Conservation (phyloP, 1,284 basidiomycete genomes). For the Cryptococcus sp. region DNA sequence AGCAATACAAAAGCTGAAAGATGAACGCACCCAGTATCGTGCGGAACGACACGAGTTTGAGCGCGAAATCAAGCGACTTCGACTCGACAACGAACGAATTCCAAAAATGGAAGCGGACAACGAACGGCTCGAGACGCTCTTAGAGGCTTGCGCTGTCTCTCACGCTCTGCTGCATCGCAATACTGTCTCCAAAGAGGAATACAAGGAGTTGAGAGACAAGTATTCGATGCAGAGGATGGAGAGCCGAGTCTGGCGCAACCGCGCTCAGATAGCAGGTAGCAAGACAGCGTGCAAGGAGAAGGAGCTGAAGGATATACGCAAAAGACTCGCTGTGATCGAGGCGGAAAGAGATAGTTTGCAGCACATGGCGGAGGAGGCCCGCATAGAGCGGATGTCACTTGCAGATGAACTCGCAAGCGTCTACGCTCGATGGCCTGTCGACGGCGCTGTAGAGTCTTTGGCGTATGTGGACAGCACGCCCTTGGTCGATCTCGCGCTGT, state of each 20-base stretch:
- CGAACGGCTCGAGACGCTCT: conserved; percentile 8
- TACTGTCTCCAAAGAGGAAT: conserved; percentile 3
- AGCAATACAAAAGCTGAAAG: background rate
- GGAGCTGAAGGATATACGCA: conserved; percentile 2
- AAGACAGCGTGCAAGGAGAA: background rate
- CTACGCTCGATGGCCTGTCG: background rate
- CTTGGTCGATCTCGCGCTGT: conserved; percentile 16
- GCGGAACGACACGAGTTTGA: background rate
- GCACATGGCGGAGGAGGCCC: background rate
- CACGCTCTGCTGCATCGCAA: conserved; percentile 8
- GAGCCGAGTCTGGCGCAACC: conserved; percentile 2
- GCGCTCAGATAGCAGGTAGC: background rate
- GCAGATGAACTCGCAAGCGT: no score
- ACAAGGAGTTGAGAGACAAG: conserved; percentile 4
- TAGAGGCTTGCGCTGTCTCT: conserved; percentile 8
- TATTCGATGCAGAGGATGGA: background rate
- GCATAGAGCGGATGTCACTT: conserved; percentile 2
- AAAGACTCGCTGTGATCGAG: background rate
- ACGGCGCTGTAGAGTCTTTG: background rate
- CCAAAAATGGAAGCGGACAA: conserved; percentile 68
- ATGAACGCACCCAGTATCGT: background rate
- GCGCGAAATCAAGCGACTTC: conserved; percentile 5
- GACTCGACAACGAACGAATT: background rate
- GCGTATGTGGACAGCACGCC: background rate
- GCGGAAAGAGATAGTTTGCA: conserved; percentile 4